Evolutionary conservation across 75 land plant species (phyloP).

Genomic region (Sequoiadendron giganteum): DNA sequence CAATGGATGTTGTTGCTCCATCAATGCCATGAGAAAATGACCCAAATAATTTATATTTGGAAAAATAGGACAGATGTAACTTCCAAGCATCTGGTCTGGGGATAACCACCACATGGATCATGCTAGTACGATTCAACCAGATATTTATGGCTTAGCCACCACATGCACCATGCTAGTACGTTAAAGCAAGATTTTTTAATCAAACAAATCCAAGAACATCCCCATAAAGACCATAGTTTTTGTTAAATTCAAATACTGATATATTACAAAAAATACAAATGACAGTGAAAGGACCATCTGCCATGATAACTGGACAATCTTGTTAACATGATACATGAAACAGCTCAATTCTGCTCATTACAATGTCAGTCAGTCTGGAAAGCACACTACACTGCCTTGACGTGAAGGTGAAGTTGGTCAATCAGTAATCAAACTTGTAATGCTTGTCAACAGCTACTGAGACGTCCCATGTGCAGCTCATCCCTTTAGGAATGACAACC

Average conservation of each 20-base stretch:
- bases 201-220: background rate
- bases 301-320: background rate
- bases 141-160: background rate
- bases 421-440: constrained; percentile 17
- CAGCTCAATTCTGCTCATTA: background rate
- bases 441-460: constrained; percentile 18
- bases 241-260: too few relatives aligned
- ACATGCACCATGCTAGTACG: background rate
- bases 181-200: too few relatives aligned
- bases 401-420: background rate
- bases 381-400: background rate
- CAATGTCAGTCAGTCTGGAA: background rate
- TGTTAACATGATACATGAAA: too few relatives aligned
- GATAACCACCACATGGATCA: background rate
- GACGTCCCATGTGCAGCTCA: constrained; percentile 22
- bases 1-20: too few relatives aligned
- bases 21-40: too few relatives aligned
- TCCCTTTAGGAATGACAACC: constrained; percentile 18
- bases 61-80: background rate
- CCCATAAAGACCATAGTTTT: too few relatives aligned
- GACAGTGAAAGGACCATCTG: background rate
- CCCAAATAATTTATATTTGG: too few relatives aligned
- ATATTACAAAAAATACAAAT: background rate
- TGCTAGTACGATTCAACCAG: too few relatives aligned
- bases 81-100: background rate